Conservation (phyloP, 1,284 basidiomycete genomes). For the Cryptococcus sp. region DNA sequence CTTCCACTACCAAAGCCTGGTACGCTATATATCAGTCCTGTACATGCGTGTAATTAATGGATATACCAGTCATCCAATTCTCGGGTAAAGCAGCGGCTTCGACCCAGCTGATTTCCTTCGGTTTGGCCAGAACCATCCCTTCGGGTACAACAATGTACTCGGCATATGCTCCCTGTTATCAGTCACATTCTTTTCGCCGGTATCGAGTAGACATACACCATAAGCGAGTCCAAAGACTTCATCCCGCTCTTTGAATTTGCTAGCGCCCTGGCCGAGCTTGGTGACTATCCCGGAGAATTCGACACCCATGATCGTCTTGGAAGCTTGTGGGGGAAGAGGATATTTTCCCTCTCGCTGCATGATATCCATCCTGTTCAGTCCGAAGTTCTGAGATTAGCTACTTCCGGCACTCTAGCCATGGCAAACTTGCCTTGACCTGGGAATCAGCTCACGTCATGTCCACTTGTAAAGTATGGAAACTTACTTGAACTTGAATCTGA, state of each 20-base stretch:
- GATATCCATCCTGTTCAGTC: constrained; percentile 85
- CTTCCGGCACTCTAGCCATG: constrained; percentile 45
- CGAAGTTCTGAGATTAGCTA: constrained; percentile 57
- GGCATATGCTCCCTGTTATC: constrained; percentile 76
- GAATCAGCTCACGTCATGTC: constrained; percentile 4
- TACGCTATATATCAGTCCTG: constrained; percentile 56
- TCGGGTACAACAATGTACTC: constrained; percentile 73
- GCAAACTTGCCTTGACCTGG: constrained; percentile 29
- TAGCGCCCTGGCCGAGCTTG: constrained; percentile 56
- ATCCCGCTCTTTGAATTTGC: constrained; percentile 66
- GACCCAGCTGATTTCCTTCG: constrained; percentile 67
- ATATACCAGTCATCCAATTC: constrained; percentile 73
- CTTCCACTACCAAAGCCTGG: constrained; percentile 70
- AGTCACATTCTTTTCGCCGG: constrained; percentile 1
- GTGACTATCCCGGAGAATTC: constrained; percentile 78
- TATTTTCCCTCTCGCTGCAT: constrained; percentile 68
- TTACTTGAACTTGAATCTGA: constrained; percentile 72
- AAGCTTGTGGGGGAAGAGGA: constrained; percentile 70
- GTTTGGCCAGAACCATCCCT: constrained; percentile 71
- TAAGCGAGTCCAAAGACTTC: constrained; percentile 79
- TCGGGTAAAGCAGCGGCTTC: constrained; percentile 84
- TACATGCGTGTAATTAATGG: neutral
- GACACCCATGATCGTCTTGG: constrained; percentile 73
- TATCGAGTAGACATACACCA: constrained; percentile 52
- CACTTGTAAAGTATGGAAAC: constrained; percentile 17